Evolutionary conservation across 164 flowering plant genomes (phyloP), one percentile per base, ranked within the genome.

Genomic region (Buxus sempervirens): DNA sequence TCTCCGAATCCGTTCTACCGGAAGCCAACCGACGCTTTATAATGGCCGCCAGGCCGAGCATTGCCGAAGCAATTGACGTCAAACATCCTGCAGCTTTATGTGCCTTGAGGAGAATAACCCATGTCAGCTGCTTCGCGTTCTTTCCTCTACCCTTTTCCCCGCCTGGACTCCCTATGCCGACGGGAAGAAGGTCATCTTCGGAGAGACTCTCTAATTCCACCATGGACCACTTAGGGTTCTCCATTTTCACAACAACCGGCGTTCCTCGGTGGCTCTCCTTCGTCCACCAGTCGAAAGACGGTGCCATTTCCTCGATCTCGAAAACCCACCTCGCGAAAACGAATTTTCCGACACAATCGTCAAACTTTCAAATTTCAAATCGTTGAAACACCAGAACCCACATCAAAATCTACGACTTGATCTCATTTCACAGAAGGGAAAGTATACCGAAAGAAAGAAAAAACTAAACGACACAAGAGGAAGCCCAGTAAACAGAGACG

Each of bases 91-190:
- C 97, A 63, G 98, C 98, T 25, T 80, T 77, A 79, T 95, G 96
- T 64, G 98, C 98, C 67, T 84, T 90, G 23, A 95, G 82, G 70
- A 95, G 89, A 45, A 95, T 88, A 27, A 95, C 97, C 97, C 97
- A 92, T 0, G 99, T 95, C 72, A 95, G 85, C 79, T 95, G 99
- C 76, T 85, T 90, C 36, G 99, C 99, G 75, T 95, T 95, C 62
- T 87, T 90, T 59, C 87, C 82, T 42, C 97, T 78, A 13, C 76
- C 77, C 58, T 80, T 82, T 26, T 84, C 78, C 13, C 76, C 21
- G n/a, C 5, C 54, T 42, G 51, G 67, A 13, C 9, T 28, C 16
- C n/a, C 25, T 32, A 15, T 6, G 27, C 56, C 38, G 38, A 3
- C 41, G 36, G 79, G 60, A 25, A 82, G 68, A 48, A 86, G 78